These are phyloP conservation scores for Scedosporium boydii DNA, from an alignment of 2,329 filamentous ascomycete genomes.

Conservation along the genomic window DNA sequence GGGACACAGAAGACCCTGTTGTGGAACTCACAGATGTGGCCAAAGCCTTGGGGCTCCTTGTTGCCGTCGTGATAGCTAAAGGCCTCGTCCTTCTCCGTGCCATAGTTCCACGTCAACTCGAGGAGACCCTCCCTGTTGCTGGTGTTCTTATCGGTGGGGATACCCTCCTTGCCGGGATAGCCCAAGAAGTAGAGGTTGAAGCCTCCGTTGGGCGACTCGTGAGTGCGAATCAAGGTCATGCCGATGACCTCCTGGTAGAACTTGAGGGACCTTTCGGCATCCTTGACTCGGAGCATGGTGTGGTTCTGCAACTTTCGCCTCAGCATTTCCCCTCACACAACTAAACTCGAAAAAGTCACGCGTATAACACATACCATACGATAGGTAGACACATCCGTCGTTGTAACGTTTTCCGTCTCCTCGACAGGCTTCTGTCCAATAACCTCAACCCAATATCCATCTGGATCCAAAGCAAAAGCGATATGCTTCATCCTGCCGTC, in stretches of 20 bases:
- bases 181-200: slow-evolving; percentile 94
- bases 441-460: slow-evolving; percentile 81
- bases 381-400: slow-evolving; percentile 68
- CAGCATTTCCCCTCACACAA: neutral
- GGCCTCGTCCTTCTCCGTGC: slow-evolving; percentile 73
- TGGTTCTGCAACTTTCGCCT: slow-evolving; percentile 51
- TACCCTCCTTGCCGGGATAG: slow-evolving; percentile 53
- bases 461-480: slow-evolving; percentile 82
- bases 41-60: slow-evolving; percentile 82
- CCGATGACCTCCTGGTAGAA: slow-evolving; percentile 84
- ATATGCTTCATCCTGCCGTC: slow-evolving; percentile 84
- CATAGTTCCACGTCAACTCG: slow-evolving; percentile 80
- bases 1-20: neutral
- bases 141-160: slow-evolving; percentile 42
- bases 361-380: slow-evolving; percentile 41
- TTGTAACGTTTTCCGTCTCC: slow-evolving; percentile 60
- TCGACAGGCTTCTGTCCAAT: slow-evolving; percentile 64
- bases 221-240: slow-evolving; percentile 71
- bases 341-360: neutral
- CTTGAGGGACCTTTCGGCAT: slow-evolving; percentile 60
- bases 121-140: slow-evolving; percentile 72
- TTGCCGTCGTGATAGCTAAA: slow-evolving; percentile 94
- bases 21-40: slow-evolving; percentile 67
- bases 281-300: slow-evolving; percentile 92
- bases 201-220: slow-evolving; percentile 57